phyloP scores from a whole-genome alignment of 345 rosid genomes.

The Rhizophora mangle region DNA sequence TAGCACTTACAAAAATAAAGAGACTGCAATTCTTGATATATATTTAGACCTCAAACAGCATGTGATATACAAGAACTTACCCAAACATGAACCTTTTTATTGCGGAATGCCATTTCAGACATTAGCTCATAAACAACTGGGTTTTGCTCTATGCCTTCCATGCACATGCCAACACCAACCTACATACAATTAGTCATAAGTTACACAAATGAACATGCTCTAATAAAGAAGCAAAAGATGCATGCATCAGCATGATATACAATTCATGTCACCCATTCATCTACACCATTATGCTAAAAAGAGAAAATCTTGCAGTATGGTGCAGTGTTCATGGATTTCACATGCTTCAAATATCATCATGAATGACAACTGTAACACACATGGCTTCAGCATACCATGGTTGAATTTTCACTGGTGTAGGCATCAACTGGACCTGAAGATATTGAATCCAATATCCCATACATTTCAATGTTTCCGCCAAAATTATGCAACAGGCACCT shows the following conservation, averaged over 20 bases:
- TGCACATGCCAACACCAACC: conserved; percentile 98
- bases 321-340: not conserved
- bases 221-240: not conserved
- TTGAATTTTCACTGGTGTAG: conserved; percentile 66
- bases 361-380: not conserved
- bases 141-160: conserved; percentile 98
- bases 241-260: not conserved
- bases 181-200: conserved; percentile 20
- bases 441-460: conserved; percentile 72
- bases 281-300: not conserved
- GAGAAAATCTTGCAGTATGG: not conserved
- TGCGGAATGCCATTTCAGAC: conserved; percentile 94
- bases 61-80: no score
- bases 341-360: not conserved
- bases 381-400: conserved; percentile 57
- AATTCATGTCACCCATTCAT: not conserved
- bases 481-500: conserved; percentile 97
- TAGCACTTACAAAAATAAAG: not conserved
- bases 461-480: conserved; percentile 96
- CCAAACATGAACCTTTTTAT: conserved; percentile 49
- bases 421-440: conserved; percentile 87
- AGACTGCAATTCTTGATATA: no score
- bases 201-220: conserved; percentile 6
- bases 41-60: no score
- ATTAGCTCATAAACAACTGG: conserved; percentile 86